These are phyloP conservation scores for Malus orientalis DNA, from an alignment of 306 rosid species.

Conservation along the genomic window DNA sequence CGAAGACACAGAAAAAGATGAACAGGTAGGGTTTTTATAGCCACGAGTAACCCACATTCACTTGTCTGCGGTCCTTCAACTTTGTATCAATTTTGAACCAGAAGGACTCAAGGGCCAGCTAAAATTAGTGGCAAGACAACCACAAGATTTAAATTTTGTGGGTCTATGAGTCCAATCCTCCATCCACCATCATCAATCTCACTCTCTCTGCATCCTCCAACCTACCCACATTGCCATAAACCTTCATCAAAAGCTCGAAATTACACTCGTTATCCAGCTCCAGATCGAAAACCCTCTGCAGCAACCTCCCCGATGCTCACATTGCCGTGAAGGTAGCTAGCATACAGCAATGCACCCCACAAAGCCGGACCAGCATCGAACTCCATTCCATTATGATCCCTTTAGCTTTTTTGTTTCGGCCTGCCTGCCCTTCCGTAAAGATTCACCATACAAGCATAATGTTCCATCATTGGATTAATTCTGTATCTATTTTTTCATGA, in stretches of 20 bases:
- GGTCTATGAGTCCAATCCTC: constrained; percentile 57
- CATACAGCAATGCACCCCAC: constrained; percentile 85
- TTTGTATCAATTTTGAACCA: neutral
- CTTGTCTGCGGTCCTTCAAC: neutral
- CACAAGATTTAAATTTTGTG: neutral
- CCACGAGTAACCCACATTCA: neutral
- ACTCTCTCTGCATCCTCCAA: constrained; percentile 55
- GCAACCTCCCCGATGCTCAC: constrained; percentile 64
- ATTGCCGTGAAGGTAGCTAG: constrained; percentile 58
- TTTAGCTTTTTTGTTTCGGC: constrained; percentile 61
- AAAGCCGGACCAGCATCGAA: constrained; percentile 70
- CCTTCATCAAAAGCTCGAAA: constrained; percentile 66
- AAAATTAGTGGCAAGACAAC: neutral
- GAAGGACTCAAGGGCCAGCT: neutral
- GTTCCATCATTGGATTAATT: constrained; percentile 72
- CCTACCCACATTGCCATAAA: constrained; percentile 53
- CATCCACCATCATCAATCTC: constrained; percentile 52
- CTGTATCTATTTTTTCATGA: constrained; percentile 57
- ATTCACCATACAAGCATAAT: constrained; percentile 82
- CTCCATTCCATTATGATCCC: constrained; percentile 41
- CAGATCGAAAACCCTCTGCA: constrained; percentile 71
- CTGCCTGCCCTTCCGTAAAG: constrained; percentile 89
- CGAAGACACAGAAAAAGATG: neutral
- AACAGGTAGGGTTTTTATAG: neutral
- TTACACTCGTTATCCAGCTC: constrained; percentile 83